These are phyloP conservation scores for Mallotus japonicus DNA, from an alignment of 441 rosid genomes.

Conservation along the genomic window DNA sequence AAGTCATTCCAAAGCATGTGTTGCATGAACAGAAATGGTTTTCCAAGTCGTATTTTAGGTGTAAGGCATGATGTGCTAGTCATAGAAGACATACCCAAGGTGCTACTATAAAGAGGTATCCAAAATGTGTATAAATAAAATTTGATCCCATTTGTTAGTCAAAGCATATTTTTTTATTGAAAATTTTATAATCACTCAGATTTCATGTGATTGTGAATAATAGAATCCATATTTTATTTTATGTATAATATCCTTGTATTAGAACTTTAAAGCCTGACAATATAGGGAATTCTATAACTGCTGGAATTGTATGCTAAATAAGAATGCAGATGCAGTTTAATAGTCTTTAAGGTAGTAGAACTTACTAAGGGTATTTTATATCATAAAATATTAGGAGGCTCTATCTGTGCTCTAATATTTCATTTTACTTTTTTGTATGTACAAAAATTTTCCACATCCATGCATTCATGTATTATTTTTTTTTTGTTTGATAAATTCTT, in stretches of 20 bases:
- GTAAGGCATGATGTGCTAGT: too few species aligned
- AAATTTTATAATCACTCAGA: not conserved
- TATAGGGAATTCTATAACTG: not conserved
- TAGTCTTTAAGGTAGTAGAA: not conserved
- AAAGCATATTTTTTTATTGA: too few species aligned
- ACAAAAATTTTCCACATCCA: not conserved
- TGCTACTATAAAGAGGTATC: too few species aligned
- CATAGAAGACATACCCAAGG: too few species aligned
- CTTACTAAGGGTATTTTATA: not conserved
- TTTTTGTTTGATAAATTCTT: not conserved
- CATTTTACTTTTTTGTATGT: not conserved
- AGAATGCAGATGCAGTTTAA: not conserved
- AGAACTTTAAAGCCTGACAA: not conserved
- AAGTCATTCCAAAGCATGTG: too few species aligned
- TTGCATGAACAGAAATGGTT: too few species aligned
- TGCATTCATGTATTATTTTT: not conserved
- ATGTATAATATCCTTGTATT: not conserved
- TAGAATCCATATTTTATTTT: not conserved
- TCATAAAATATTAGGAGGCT: not conserved
- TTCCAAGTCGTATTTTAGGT: too few species aligned
- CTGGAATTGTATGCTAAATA: not conserved
- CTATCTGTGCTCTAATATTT: not conserved
- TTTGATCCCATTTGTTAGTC: not conserved
- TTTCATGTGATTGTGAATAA: too few species aligned
- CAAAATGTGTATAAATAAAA: too few species aligned